Evolutionary conservation across 495 filamentous ascomycete species (phyloP), one percentile per base, ranked within the genome.

Genomic region (Glonium stellatum): DNA sequence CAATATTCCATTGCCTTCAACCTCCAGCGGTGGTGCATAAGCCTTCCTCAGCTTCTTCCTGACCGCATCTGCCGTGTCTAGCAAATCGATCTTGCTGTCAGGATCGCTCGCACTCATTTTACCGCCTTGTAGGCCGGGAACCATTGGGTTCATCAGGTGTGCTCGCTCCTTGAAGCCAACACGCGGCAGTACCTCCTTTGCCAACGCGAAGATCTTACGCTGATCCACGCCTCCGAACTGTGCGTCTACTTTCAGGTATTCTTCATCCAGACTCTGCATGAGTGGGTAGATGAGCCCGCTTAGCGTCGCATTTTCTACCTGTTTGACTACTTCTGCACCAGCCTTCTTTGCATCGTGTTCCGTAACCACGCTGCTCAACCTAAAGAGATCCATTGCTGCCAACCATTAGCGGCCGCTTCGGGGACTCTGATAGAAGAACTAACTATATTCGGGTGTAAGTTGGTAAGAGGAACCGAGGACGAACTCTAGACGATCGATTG

Each of bases 301-400:
- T 48, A 98, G 65, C 10, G 87, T 81, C 23, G 87, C 81, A 64
- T 87, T 88, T 21, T 80, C 79, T 12, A 84, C 80, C 75, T 97
- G 90, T 78, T 97, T 98, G 46, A 98, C 91, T 6, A 98, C 81
- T 69, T 98, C 93, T 0, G 88, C 87, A 13, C 93, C 92, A 0
- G 90, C 90, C 72, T 89, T 92, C 70, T 88, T 87, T 5, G 89
- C 85, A 67, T 92, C 88, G 61, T 77, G 76, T 35, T 72, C 71
- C 34, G 71, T 69, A n/a, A 76, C 71, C 15, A 72, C 60, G 12
- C 69, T 67, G 37, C 50, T 64, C 23, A 76, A 47, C 25, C 67
- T 36, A 71, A 86, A 87, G n/a, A 88, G 70, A 69, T 92, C 89
- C 85, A 90, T 88, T 9, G 79, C 27, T 31, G 27, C 27, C 6